A percentile compares a stretch with the other conserved stretches of the same genome.
These are phyloP conservation scores for Mimosa pudica DNA, from an alignment of 306 rosid species.

Conservation along the genomic window DNA sequence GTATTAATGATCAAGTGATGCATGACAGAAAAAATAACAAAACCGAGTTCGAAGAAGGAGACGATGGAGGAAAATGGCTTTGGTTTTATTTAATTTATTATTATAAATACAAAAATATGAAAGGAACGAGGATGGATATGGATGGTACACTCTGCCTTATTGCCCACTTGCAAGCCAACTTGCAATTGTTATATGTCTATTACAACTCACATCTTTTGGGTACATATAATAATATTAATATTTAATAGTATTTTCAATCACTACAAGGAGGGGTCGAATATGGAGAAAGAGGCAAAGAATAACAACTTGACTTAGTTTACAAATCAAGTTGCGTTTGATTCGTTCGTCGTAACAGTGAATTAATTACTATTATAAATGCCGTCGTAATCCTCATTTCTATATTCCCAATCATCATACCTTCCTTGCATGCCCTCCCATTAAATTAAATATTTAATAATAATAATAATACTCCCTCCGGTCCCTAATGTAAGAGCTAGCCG, in stretches of 20 bases:
- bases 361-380: conserved; percentile 20
- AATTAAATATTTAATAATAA: too few species aligned
- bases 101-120: neutral
- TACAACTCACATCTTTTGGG: conserved; percentile 4
- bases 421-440: neutral
- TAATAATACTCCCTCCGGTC: too few species aligned
- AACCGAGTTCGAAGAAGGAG: neutral
- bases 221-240: neutral
- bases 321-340: conserved; percentile 48
- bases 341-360: conserved; percentile 27
- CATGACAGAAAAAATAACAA: too few species aligned
- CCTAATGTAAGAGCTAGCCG: too few species aligned
- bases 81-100: conserved; percentile 9
- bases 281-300: conserved; percentile 29
- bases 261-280: neutral
- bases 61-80: too few species aligned
- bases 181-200: conserved; percentile 34
- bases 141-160: conserved; percentile 27
- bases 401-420: neutral
- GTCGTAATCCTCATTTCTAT: conserved; percentile 20
- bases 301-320: conserved; percentile 53
- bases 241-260: neutral
- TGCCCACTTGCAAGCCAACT: conserved; percentile 68
- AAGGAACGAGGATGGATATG: neutral
- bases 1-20: too few species aligned